Conservation (phyloP, 495 filamentous ascomycete genomes). For the Hypoxylon fuscum region DNA sequence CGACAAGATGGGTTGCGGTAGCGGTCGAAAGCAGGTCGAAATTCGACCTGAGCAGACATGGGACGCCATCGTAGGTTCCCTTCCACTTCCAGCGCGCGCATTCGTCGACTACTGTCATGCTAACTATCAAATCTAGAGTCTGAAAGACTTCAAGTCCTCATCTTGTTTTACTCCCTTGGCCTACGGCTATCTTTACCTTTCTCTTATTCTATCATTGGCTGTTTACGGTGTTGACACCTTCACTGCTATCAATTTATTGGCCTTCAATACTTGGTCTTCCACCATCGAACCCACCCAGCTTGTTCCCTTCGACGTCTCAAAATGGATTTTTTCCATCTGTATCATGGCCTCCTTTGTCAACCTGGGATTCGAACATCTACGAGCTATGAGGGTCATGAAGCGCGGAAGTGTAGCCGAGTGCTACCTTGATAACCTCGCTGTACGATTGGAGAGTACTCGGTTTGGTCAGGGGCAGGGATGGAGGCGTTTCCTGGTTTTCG, state of each 20-base stretch:
- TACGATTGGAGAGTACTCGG: conserved; percentile 80
- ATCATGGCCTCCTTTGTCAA: conserved; percentile 88
- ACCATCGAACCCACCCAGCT: conserved; percentile 51
- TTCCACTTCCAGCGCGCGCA: background rate
- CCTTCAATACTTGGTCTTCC: conserved; percentile 76
- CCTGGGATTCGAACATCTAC: conserved; percentile 76
- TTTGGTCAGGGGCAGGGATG: conserved; percentile 73
- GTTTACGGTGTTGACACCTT: conserved; percentile 92
- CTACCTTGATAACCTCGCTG: conserved; percentile 87
- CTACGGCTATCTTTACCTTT: conserved; percentile 84
- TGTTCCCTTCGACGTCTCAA: conserved; percentile 71
- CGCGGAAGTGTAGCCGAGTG: conserved; percentile 87
- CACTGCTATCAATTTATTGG: conserved; percentile 88
- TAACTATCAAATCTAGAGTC: conserved; percentile 65
- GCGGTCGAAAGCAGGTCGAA: conserved; percentile 71
- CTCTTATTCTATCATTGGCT: conserved; percentile 78
- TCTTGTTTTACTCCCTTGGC: conserved; percentile 80
- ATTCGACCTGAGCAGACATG: conserved; percentile 87
- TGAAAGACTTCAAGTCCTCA: conserved; percentile 85
- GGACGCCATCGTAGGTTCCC: conserved; percentile 83
- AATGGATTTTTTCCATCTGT: conserved; percentile 90
- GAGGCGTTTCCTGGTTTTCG: conserved; percentile 90
- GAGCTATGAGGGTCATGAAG: conserved; percentile 79
- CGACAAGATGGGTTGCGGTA: conserved; percentile 74
- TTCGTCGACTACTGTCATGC: conserved; percentile 3